Conservation (phyloP, 2,329 filamentous ascomycete species). For the Chrysoporthe cubensis region DNA sequence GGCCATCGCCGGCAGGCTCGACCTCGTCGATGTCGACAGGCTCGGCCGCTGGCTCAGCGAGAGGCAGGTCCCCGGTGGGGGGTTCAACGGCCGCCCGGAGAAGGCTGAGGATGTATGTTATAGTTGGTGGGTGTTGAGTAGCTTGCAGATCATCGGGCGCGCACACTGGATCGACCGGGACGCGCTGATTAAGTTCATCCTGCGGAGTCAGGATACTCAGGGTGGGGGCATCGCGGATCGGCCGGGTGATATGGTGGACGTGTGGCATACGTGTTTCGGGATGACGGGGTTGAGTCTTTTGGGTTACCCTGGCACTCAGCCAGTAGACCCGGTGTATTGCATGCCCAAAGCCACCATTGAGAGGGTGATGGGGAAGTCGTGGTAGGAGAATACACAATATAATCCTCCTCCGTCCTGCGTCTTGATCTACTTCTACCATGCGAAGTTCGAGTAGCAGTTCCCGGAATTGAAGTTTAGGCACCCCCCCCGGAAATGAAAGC, state of each 20-base stretch:
- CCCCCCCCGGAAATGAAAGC: no score
- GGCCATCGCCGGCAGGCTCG: conserved; percentile 78
- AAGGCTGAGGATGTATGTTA: conserved; percentile 98
- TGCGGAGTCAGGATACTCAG: conserved; percentile 85
- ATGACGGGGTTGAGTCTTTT: conserved; percentile 86
- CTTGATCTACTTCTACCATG: no score
- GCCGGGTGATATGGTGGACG: conserved; percentile 93
- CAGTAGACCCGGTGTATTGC: conserved; percentile 87
- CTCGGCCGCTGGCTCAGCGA: conserved; percentile 92
- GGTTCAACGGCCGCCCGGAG: conserved; percentile 91
- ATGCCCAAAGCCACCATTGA: conserved; percentile 72
- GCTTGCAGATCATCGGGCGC: conserved; percentile 83
- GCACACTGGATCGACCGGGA: conserved; percentile 91
- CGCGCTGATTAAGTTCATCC: conserved; percentile 79
- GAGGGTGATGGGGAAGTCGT: conserved; percentile 55
- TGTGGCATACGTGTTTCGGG: conserved; percentile 93
- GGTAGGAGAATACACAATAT: conserved; percentile 9
- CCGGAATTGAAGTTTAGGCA: no score
- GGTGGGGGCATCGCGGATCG: conserved; percentile 86
- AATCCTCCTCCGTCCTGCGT: neutral
- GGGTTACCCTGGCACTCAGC: conserved; percentile 73
- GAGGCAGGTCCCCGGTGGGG: conserved; percentile 83
- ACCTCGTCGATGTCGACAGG: conserved; percentile 80
- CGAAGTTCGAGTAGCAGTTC: no score
- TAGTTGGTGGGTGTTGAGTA: conserved; percentile 97